A percentile compares a stretch with the other conserved stretches of the same genome.
phyloP scores from a whole-genome alignment of 2,329 filamentous ascomycete genomes.

The Trichoderma endophyticum region DNA sequence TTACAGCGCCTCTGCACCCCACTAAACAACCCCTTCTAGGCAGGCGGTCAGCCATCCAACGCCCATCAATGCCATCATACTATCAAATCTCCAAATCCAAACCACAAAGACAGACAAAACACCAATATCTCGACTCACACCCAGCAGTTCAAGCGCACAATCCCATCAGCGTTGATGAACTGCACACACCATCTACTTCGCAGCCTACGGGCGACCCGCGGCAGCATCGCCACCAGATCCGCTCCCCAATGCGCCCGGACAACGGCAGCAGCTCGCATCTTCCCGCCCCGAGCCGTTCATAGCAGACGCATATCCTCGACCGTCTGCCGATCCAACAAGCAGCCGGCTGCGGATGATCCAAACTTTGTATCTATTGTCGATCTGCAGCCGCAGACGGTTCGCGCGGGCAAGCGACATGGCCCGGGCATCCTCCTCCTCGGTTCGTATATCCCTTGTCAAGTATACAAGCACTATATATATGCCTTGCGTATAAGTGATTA shows the following conservation, averaged over 20 bases:
- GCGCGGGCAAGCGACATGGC: slow-evolving; percentile 69
- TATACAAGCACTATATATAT: background rate
- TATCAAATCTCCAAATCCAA: background rate
- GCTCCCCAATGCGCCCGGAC: slow-evolving; percentile 7
- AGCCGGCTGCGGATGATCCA: slow-evolving; percentile 67
- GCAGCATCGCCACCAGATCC: background rate
- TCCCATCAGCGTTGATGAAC: slow-evolving; percentile 26
- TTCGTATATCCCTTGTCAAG: slow-evolving; percentile 32
- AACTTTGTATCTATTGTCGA: slow-evolving; percentile 84
- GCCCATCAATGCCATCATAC: background rate
- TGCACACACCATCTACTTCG: slow-evolving; percentile 27
- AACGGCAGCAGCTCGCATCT: background rate
- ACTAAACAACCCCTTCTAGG: slow-evolving; percentile 3
- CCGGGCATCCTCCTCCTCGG: slow-evolving; percentile 76
- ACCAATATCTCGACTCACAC: background rate
- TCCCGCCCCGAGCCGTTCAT: background rate
- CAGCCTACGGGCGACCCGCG: slow-evolving; percentile 23
- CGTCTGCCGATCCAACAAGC: slow-evolving; percentile 23
- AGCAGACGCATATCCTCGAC: slow-evolving; percentile 22
- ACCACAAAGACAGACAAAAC: background rate
- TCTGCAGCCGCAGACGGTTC: slow-evolving; percentile 76
- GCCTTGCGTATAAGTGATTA: background rate
- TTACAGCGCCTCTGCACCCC: background rate
- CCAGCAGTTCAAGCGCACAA: background rate
- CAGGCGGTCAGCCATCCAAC: slow-evolving; percentile 18